Evolutionary conservation across 805 yeast species (phyloP).

Genomic region (Candida sithepensis): DNA sequence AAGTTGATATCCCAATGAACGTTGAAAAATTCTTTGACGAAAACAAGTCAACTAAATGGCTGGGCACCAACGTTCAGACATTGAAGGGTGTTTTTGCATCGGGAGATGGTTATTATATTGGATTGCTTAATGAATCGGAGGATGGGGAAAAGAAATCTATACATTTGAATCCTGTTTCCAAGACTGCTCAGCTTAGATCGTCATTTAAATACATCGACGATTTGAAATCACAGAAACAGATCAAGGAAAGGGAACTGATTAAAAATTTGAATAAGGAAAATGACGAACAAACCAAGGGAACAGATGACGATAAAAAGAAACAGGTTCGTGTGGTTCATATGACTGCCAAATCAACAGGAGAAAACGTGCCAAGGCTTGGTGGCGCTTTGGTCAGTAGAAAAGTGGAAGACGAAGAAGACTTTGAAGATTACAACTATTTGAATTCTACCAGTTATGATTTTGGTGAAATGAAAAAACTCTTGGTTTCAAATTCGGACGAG

Average conservation of each 20-base stretch:
- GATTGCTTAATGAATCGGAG: constrained; percentile 38
- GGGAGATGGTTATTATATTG: constrained; percentile 50
- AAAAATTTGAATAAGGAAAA: constrained; percentile 36
- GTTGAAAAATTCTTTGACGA: constrained; percentile 65
- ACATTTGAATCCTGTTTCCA: constrained; percentile 61
- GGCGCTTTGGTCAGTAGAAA: constrained; percentile 69
- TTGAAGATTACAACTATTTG: constrained; percentile 41
- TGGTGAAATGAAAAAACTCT: constrained; percentile 20
- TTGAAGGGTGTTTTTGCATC: constrained; percentile 66
- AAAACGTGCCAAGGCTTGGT: constrained; percentile 56
- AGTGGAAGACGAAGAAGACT: constrained; percentile 57
- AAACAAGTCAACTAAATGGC: constrained; percentile 63
- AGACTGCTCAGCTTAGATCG: constrained; percentile 77
- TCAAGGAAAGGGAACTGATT: constrained; percentile 40
- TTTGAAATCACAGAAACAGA: constrained; percentile 27
- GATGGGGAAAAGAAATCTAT: constrained; percentile 21
- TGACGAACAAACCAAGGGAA: constrained; percentile 29
- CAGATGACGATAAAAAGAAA: constrained; percentile 21
- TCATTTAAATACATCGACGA: constrained; percentile 76
- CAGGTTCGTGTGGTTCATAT: constrained; percentile 67
- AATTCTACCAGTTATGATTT: constrained; percentile 35
- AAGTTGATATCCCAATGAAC: constrained; percentile 73
- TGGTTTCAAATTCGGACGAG: constrained; percentile 20
- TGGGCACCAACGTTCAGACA: constrained; percentile 54
- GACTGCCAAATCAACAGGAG: constrained; percentile 65